Percentiles rank a stretch among this genome's conserved stretches.
phyloP scores from a whole-genome alignment of 371 early-diverging fungal species.

The Rhizopus arrhizus region DNA sequence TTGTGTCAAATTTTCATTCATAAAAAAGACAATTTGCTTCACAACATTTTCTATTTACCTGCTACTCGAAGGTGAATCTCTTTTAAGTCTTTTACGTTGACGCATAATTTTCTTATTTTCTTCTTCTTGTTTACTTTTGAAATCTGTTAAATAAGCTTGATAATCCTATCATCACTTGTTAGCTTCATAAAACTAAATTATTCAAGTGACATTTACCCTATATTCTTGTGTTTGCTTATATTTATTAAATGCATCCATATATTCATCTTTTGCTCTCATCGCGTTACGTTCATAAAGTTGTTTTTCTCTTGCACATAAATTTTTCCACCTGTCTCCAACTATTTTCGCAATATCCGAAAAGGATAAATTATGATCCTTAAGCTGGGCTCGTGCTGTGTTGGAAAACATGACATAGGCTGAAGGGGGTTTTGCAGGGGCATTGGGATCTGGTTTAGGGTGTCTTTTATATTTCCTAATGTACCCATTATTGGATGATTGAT shows the following conservation, averaged over 20 bases:
- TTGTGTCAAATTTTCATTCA: neutral
- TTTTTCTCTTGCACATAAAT: constrained; percentile 29
- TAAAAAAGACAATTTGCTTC: neutral
- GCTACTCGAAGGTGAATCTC: constrained; percentile 22
- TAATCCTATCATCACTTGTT: constrained; percentile 29
- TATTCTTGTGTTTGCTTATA: constrained; percentile 47
- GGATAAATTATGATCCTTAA: constrained; percentile 40
- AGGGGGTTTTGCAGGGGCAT: constrained; percentile 57
- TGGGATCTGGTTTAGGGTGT: constrained; percentile 56
- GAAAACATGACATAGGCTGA: constrained; percentile 64
- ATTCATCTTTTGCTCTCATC: constrained; percentile 43
- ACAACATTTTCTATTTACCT: neutral
- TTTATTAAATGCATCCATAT: constrained; percentile 29
- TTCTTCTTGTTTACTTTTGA: constrained; percentile 45
- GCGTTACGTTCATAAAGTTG: constrained; percentile 45
- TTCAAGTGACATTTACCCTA: constrained; percentile 20
- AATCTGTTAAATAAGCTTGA: constrained; percentile 41
- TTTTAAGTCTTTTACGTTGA: constrained; percentile 29
- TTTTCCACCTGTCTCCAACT: constrained; percentile 57
- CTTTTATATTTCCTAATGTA: constrained; percentile 47
- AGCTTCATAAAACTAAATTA: neutral
- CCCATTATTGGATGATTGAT: constrained; percentile 12
- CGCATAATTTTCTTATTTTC: constrained; percentile 26
- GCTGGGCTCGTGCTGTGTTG: constrained; percentile 44
- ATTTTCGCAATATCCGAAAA: constrained; percentile 57